Evolutionary conservation across 768 basidiomycete species (phyloP).

Genomic region (Amanita thiersii): DNA sequence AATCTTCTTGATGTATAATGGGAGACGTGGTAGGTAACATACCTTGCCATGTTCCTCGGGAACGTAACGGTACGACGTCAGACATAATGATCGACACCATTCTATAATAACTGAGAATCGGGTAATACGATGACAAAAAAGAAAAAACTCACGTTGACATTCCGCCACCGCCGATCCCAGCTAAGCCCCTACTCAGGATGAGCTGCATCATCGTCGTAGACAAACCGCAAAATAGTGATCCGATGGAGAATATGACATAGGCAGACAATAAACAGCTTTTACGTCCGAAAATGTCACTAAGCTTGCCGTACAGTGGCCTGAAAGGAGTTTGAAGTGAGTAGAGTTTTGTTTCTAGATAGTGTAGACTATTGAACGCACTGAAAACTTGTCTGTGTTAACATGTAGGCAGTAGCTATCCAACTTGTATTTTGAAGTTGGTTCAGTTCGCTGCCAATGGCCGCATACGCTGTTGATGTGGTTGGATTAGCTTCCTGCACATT

Average conservation of each 20-base stretch:
- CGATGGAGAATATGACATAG: constrained; percentile 44
- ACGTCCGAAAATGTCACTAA: constrained; percentile 59
- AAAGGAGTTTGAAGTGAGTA: not conserved
- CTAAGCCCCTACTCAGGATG: constrained; percentile 41
- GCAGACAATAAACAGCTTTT: constrained; percentile 50
- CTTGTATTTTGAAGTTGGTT: constrained; percentile 57
- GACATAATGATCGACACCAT: constrained; percentile 60
- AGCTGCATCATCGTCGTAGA: constrained; percentile 47
- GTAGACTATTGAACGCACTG: constrained; percentile 29
- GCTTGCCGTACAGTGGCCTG: constrained; percentile 58
- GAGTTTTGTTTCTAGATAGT: too few relatives aligned
- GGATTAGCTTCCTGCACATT: not conserved
- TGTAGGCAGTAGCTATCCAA: constrained; percentile 60
- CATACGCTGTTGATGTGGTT: too few relatives aligned
- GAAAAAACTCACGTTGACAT: constrained; percentile 45
- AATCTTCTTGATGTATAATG: not conserved
- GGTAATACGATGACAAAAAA: not conserved
- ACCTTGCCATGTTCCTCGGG: constrained; percentile 69
- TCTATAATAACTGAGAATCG: constrained; percentile 18
- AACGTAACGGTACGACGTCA: constrained; percentile 53
- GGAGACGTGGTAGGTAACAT: not conserved
- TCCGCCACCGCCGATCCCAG: constrained; percentile 56
- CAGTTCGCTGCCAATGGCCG: constrained; percentile 50
- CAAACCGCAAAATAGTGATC: constrained; percentile 45
- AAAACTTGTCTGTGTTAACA: constrained; percentile 52